Evolutionary conservation across 805 yeast genomes (phyloP), one percentile per base, ranked within the genome.

Genomic region (Schizosaccharomyces japonicus): DNA sequence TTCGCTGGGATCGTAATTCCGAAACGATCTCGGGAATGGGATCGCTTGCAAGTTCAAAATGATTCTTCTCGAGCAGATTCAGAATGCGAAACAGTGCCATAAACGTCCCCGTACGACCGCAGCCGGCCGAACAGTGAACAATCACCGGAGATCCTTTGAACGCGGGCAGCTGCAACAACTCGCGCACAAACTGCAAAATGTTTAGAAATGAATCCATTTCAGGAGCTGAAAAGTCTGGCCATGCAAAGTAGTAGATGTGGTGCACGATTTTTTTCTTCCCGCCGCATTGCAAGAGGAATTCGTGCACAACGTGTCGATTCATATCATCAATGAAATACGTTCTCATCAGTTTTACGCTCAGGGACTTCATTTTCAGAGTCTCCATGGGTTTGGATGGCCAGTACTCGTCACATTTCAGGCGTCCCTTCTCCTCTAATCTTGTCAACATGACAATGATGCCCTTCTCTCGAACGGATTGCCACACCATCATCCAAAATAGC

Each of bases 51-150:
- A 19, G 25, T 17, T 13, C 13, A 10, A 15, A 25, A 42, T 13
- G n/a, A n/a, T 30, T 30, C 13, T 10, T 10, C 15, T 27, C 23
- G 23, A 19, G 17, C 11, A n/a, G 17, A 21, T 3, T 26, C 13
- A 29, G 6, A n/a, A 42, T 23, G 8, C 25, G 30, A 7, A 42
- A 29, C 5, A 29, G 23, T 21, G 46, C 46, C 31, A 42, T 42
- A 17, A 42, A 29, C 13, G 94, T 80, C 2, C 98, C 98, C 0
- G 96, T 87, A 50, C 98, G 69, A 7, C 98, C 98, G 61, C 95
- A 87, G 0, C 98, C 98, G 2, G 96, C 96, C 11, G 93, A 79
- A 60, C 98, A 87, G 63, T 87, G 96, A 39, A 80, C 82, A 39
- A 83, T 57, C 2, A 75, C 71, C 26, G 81, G 79, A 19, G 42